phyloP scores from a whole-genome alignment of 805 yeast genomes.

The Saturnispora sanitii region DNA sequence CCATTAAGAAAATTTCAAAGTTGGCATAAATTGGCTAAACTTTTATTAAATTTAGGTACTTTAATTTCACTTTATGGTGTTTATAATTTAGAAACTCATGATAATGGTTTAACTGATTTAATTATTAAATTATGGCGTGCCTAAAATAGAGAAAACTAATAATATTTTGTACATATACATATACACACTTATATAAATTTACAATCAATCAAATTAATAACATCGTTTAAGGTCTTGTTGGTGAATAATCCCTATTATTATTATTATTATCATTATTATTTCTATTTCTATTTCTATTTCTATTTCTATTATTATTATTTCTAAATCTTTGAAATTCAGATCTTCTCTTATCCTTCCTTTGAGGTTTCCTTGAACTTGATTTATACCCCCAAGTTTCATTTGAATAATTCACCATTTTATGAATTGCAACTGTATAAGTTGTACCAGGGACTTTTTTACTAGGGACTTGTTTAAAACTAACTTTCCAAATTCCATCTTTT shows the following conservation, averaged over 20 bases:
- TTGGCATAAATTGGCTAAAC: constrained; percentile 60
- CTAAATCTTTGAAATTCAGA: not conserved
- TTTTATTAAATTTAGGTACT: constrained; percentile 63
- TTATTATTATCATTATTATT: no score
- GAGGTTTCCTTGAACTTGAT: constrained; percentile 13
- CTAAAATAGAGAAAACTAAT: no score
- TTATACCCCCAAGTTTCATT: constrained; percentile 27
- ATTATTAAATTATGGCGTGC: constrained; percentile 54
- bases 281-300: not conserved
- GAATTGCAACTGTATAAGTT: constrained; percentile 23
- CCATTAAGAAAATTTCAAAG: constrained; percentile 79
- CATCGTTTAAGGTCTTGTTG: no score
- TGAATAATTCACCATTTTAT: constrained; percentile 27
- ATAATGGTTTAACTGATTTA: constrained; percentile 67
- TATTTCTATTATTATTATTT: not conserved
- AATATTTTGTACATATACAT: not conserved
- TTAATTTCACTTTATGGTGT: constrained; percentile 66
- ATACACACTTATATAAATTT: not conserved
- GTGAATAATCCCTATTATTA: constrained; percentile 3
- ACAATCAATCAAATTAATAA: no score
- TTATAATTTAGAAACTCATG: constrained; percentile 70
- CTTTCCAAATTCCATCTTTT: constrained; percentile 35
- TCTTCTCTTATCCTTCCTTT: not conserved
- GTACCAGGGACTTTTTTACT: constrained; percentile 24
- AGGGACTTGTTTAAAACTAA: constrained; percentile 28